Conservation (phyloP, 805 yeast genomes). For the Metschnikowia reukaufii region DNA sequence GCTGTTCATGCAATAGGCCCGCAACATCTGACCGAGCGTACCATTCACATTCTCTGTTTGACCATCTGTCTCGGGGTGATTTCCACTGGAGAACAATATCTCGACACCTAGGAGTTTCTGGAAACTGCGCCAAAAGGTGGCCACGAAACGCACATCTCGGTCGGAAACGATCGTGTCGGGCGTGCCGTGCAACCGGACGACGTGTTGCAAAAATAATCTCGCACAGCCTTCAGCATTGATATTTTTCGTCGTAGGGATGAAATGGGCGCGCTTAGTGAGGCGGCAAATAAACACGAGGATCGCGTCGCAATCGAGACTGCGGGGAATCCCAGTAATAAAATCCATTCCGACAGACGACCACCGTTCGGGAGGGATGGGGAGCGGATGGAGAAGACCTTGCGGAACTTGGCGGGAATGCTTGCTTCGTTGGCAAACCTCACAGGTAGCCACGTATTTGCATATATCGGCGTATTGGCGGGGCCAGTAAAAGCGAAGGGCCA, state of each 20-base stretch:
- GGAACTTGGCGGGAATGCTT: not conserved
- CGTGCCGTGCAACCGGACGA: not conserved
- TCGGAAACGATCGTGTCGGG: not conserved
- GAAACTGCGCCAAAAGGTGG: not conserved
- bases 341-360: slow-evolving; percentile 1
- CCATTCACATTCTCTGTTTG: slow-evolving; percentile 1
- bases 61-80: slow-evolving; percentile 4
- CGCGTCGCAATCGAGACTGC: not conserved
- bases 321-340: not conserved
- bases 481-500: not conserved
- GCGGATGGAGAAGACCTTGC: not conserved
- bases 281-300: slow-evolving; percentile 1
- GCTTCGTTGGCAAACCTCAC: too few species aligned
- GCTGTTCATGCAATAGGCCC: not conserved
- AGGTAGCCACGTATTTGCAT: too few species aligned
- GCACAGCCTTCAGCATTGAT: not conserved
- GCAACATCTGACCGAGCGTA: too few species aligned
- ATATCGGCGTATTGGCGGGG: too few species aligned
- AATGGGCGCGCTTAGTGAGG: not conserved
- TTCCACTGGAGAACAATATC: not conserved
- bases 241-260: too few species aligned
- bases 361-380: not conserved
- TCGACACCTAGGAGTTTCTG: not conserved
- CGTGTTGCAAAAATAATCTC: not conserved
- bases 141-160: too few species aligned